A percentile compares a stretch with the other conserved stretches of the same genome.
phyloP scores from a whole-genome alignment of 2,329 filamentous ascomycete genomes.

The Alternaria sp. region DNA sequence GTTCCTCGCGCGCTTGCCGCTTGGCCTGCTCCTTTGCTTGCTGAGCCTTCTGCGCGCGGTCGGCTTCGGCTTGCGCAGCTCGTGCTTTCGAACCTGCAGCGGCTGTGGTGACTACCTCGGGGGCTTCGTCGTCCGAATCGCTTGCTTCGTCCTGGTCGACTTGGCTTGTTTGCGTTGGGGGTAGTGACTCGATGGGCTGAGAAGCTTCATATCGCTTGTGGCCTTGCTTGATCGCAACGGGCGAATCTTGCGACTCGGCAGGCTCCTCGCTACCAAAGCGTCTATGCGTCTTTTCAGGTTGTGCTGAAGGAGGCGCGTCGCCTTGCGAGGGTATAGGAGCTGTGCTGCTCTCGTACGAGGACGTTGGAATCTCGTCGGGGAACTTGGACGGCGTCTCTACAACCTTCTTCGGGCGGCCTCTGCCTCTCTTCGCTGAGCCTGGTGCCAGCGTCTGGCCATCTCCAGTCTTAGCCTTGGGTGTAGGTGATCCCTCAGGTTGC shows the following conservation, averaged over 20 bases:
- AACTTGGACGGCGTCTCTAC: conserved; percentile 9
- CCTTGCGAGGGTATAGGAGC: conserved; percentile 25
- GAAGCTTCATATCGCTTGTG: conserved; percentile 19
- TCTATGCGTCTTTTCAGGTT: conserved; percentile 31
- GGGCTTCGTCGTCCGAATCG: conserved; percentile 49
- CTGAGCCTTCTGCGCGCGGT: conserved; percentile 37
- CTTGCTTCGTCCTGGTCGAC: conserved; percentile 33
- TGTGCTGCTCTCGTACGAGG: conserved; percentile 35
- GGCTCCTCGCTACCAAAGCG: conserved; percentile 48
- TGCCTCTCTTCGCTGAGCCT: conserved; percentile 22
- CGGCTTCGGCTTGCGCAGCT: conserved; percentile 37
- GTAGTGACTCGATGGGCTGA: neutral
- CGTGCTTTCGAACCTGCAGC: conserved; percentile 37
- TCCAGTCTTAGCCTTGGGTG: conserved; percentile 23
- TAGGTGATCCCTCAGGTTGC: conserved; percentile 30
- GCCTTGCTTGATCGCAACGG: conserved; percentile 15
- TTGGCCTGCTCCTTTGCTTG: conserved; percentile 35
- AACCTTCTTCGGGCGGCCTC: conserved; percentile 21
- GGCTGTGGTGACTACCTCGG: conserved; percentile 45
- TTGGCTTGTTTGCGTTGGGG: conserved; percentile 1
- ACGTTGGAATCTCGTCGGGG: conserved; percentile 35
- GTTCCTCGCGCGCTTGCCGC: conserved; percentile 39
- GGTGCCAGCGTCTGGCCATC: conserved; percentile 22
- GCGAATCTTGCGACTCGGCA: conserved; percentile 3
- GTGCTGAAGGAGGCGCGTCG: conserved; percentile 10